Base-by-base conservation (phyloP, 2,329 filamentous ascomycete species). In the Pseudogymnoascus sp. region DNA sequence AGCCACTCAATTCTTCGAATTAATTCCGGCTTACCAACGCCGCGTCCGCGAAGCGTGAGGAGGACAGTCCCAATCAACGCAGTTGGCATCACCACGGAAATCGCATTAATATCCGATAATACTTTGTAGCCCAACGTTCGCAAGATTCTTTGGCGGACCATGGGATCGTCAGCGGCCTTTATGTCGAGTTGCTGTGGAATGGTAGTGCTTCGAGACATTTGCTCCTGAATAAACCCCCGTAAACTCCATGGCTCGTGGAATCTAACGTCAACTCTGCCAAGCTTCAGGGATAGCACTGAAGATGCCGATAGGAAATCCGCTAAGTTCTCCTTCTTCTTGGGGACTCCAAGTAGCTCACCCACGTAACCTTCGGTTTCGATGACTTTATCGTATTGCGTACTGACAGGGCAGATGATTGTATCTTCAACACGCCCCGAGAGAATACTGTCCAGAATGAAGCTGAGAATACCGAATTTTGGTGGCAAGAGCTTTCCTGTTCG, bases 351-450 rank as follows among this genome's bases (percentile, higher is more conserved):
- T 2, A 99, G 82, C 73, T 99, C 94, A 35, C 87, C 94, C 47
- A 97, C 93, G 70, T 99, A 99, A 4, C 91, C 94, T 74, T 96
- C 91, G 0, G 95, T 96, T 74, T 99, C 94, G 63, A 99, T 95
- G 61, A 99, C 94, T 71, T 97, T 99, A 78, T 99, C 94, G 71
- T 99, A 99, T 72, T 99, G 94, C 0, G 92, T 97, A 73, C 90
- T 95, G 50, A 99, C 94, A 0, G 94, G 94, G 68, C 93, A 96
- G 59, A 99, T 91, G 41, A 97, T 89, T 33, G 91, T 87, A 73
- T 99, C 94, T 53, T 95, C 80, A 0, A 96, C 91, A 6, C 92
- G 83, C 0, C 92, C 91, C 0, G 90, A 95, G 5, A 97, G 77
- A 12, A 99, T 80, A 67, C 91, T 95, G 67, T 99, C 94, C 15